Conservation (phyloP, 2,329 filamentous ascomycete species). For the Basipetospora chlamydospora region DNA sequence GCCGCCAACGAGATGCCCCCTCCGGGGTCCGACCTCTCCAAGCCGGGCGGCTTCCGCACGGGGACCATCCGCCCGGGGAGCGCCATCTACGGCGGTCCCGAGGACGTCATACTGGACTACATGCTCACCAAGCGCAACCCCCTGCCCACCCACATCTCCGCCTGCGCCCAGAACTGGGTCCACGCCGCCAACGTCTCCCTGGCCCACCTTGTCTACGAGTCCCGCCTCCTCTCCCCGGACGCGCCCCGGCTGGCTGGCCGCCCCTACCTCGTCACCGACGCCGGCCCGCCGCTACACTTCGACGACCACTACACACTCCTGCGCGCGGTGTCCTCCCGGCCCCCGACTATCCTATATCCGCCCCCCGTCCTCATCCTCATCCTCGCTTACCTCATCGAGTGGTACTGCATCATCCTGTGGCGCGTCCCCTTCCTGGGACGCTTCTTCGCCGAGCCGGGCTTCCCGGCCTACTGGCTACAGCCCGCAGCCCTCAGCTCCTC, state of each 20-base stretch:
- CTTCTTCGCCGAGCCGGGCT: conserved; percentile 17
- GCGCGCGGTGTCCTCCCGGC: conserved; percentile 15
- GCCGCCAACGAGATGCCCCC: conserved; percentile 20
- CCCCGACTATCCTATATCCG: conserved; percentile 20
- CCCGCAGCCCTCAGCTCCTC: conserved; percentile 22
- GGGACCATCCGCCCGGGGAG: conserved; percentile 39
- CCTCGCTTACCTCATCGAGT: conserved; percentile 22
- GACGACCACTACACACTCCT: conserved; percentile 24
- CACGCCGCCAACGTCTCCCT: conserved; percentile 36
- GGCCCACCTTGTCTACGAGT: conserved; percentile 37
- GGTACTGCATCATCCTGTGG: conserved; percentile 17
- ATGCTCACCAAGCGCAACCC: conserved; percentile 21
- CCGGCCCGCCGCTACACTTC: conserved; percentile 27
- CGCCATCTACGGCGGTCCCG: conserved; percentile 34
- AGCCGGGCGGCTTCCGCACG: conserved; percentile 27
- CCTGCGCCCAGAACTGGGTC: conserved; percentile 34
- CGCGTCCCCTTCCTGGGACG: conserved; percentile 12
- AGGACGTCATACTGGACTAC: conserved; percentile 24
- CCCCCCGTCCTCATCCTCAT: conserved; percentile 22
- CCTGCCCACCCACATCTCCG: conserved; percentile 26
- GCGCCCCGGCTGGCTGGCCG: conserved; percentile 24
- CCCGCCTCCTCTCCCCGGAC: conserved; percentile 27
- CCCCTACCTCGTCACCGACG: conserved; percentile 35
- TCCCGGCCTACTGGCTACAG: conserved; percentile 23
- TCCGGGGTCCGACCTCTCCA: conserved; percentile 5